Evolutionary conservation across 441 rosid species (phyloP).

Genomic region (Populus hybrid): DNA sequence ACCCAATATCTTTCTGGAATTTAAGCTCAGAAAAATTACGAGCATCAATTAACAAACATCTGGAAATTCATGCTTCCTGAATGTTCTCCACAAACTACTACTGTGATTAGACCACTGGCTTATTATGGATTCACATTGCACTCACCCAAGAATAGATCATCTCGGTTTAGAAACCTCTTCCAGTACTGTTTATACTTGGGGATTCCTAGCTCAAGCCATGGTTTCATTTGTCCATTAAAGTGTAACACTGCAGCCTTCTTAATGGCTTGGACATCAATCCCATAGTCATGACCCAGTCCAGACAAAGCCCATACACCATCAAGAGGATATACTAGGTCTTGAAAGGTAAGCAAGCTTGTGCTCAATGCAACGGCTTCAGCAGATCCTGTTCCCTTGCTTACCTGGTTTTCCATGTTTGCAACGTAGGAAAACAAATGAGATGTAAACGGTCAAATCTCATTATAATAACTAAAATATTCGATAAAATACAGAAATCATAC

Average conservation of each 20-base stretch:
- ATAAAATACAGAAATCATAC: background rate
- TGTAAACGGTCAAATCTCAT: background rate
- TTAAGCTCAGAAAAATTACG: conserved; percentile 24
- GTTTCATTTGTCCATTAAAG: conserved; percentile 95
- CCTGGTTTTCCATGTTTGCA: conserved; percentile 34
- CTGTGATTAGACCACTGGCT: conserved; percentile 11
- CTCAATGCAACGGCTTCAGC: conserved; percentile 44
- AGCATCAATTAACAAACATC: conserved; percentile 24
- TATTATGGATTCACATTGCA: conserved; percentile 79
- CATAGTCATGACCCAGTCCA: conserved; percentile 73
- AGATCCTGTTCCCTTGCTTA: conserved; percentile 37
- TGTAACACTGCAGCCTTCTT: conserved; percentile 70
- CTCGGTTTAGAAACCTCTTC: conserved; percentile 68
- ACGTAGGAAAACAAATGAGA: conserved; percentile 15
- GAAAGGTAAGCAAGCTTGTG: conserved; percentile 79
- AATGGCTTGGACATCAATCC: conserved; percentile 35
- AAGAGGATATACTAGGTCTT: conserved; percentile 59
- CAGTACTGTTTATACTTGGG: conserved; percentile 69
- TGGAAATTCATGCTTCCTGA: conserved; percentile 18
- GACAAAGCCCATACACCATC: conserved; percentile 61
- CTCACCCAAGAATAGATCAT: conserved; percentile 60
- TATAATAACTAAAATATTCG: background rate
- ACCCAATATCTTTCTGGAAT: conserved; percentile 16
- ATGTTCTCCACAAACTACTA: conserved; percentile 19
- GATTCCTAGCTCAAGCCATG: conserved; percentile 96